Conservation (phyloP, 345 rosid genomes). For the Toxicodendron radicans region DNA sequence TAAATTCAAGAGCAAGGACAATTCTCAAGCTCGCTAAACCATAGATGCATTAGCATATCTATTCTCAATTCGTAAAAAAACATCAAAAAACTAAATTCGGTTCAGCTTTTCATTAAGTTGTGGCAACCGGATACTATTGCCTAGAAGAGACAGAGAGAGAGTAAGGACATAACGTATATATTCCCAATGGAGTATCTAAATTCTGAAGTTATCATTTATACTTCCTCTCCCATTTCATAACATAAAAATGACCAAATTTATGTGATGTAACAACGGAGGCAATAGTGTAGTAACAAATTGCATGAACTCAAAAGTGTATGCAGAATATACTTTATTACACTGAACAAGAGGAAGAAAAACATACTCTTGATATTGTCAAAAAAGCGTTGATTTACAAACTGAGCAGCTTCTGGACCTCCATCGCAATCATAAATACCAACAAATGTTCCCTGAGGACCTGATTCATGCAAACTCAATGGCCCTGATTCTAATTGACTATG, state of each 20-base stretch:
- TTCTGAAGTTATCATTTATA: no score
- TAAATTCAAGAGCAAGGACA: not conserved
- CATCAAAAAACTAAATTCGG: no score
- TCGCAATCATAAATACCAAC: conserved; percentile 98
- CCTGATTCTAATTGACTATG: conserved; percentile 95
- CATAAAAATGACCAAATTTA: not conserved
- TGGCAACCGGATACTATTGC: no score
- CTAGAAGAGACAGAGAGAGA: no score
- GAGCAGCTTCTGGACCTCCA: conserved; percentile 98
- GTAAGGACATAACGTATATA: no score
- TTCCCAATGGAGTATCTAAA: no score
- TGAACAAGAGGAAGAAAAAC: conserved; percentile 25
- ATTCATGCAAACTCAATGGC: conserved; percentile 65
- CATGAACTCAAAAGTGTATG: conserved; percentile 4
- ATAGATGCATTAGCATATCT: not conserved
- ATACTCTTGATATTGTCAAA: conserved; percentile 72
- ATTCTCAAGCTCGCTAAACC: not conserved
- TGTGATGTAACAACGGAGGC: not conserved
- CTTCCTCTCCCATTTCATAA: no score
- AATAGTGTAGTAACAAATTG: not conserved
- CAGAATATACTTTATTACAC: no score
- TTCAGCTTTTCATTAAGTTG: no score
- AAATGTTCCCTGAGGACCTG: conserved; percentile 90
- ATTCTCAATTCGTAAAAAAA: not conserved
- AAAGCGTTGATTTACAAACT: conserved; percentile 70